These are phyloP conservation scores for Sclerotinia sclerotiorum DNA, from an alignment of 2,329 filamentous ascomycete genomes.

Conservation along the genomic window DNA sequence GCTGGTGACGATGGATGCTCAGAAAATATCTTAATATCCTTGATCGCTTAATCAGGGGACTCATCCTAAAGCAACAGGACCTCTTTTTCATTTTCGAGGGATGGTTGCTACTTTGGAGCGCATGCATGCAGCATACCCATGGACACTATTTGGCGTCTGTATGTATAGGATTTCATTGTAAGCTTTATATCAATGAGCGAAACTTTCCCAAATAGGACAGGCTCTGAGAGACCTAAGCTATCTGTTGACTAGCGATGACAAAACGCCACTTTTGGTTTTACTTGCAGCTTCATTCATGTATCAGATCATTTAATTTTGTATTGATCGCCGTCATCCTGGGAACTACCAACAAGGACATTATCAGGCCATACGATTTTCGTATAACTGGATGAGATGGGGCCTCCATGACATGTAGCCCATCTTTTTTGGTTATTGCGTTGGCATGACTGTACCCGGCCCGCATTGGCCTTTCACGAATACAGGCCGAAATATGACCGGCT, in stretches of 20 bases:
- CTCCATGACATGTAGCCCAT: background rate
- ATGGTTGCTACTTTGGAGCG: background rate
- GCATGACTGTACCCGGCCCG: slow-evolving; percentile 13
- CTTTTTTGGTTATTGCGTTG: background rate
- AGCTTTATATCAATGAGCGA: background rate
- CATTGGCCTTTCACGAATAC: background rate
- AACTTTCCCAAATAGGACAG: background rate
- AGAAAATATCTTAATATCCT: background rate
- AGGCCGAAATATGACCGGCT: background rate
- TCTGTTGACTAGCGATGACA: background rate
- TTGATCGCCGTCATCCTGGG: background rate
- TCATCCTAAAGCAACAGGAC: background rate
- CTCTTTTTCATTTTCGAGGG: background rate
- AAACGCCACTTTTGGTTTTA: background rate
- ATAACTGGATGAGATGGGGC: background rate
- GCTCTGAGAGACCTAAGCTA: background rate
- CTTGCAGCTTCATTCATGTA: background rate
- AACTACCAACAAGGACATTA: background rate
- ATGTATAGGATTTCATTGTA: background rate
- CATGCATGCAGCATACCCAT: background rate
- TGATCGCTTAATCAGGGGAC: slow-evolving; percentile 15
- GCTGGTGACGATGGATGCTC: background rate
- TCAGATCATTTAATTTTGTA: background rate
- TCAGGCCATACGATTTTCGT: background rate
- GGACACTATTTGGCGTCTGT: background rate